Evolutionary conservation across 768 basidiomycete genomes (phyloP), one percentile per base, ranked within the genome.

Genomic region (Russula ochroleuca): DNA sequence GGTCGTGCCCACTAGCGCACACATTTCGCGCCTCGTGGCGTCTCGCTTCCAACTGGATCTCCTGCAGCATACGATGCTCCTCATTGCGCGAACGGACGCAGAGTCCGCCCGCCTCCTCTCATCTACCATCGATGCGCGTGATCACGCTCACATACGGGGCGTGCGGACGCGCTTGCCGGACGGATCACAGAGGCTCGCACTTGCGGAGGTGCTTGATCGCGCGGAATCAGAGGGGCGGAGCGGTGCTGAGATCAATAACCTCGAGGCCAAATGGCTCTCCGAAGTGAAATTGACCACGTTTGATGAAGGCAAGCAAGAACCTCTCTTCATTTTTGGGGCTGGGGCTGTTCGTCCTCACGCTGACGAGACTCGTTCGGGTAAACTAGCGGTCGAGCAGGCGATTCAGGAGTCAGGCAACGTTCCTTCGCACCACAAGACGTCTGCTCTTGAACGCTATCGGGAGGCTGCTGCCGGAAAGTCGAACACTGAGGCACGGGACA

Each of bases 1-100:
- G 28, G 81, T 98, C 60, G 94, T 97, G 3, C 95, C 95, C 14
- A 85, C 90, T 11, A 89, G 89, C 19, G 88, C 92, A 15, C 94
- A 95, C 70, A 78, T 92, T 65, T 88, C 90, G 23, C 85, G 95
- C 31, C 84, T 98, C 57, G 78, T 92, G 66, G 84, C 94, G 13
- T 81, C 92, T 33, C 86, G 94, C 21, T 92, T 95, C 78, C 93
- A 96, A 77, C 82, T 93, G 63, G 95, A 98, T 74, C 79, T 98
- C 63, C 80, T 97, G 70, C 88, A 91, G 72, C 88, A 86, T 61
- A 89, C 90, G 5, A 91, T 92, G 86, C 82, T 94, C 45, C 76
- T 94, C 66, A 92, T 98, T 64, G 94, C 94, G 13, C 86, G 95
- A 55, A 95, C 94, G 1, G 95, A 98, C 73, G 87, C 94, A 23